Evolutionary conservation across 1,284 basidiomycete species (phyloP).

Genomic region (Pisolithus thermaeus): DNA sequence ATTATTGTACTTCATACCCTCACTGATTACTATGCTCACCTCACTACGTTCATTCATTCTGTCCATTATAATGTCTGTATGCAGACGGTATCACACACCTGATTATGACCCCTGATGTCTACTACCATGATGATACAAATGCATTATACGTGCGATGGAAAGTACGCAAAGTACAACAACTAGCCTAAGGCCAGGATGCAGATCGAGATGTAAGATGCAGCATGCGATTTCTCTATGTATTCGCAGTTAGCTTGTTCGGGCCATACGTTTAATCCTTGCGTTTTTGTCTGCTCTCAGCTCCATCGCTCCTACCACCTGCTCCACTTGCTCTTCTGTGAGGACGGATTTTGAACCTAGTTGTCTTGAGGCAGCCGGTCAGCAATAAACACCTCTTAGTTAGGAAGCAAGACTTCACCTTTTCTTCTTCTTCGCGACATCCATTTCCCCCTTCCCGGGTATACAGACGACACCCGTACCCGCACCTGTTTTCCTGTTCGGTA

Average conservation of each 20-base stretch:
- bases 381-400: background rate
- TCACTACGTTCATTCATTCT: slow-evolving; percentile 9
- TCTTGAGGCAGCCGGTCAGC: slow-evolving; percentile 24
- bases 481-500: slow-evolving; percentile 26
- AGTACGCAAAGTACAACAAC: slow-evolving; percentile 10
- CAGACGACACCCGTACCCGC: slow-evolving; percentile 10
- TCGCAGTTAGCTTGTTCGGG: slow-evolving; percentile 16
- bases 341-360: slow-evolving; percentile 43
- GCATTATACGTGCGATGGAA: slow-evolving; percentile 17
- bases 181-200: background rate
- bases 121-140: slow-evolving; percentile 9
- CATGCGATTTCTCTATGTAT: background rate
- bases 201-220: background rate
- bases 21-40: slow-evolving; percentile 18
- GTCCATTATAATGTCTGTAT: slow-evolving; percentile 17
- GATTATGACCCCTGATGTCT: slow-evolving; percentile 8
- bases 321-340: slow-evolving; percentile 48
- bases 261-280: slow-evolving; percentile 34
- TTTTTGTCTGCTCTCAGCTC: slow-evolving; percentile 15
- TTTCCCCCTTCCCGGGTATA: slow-evolving; percentile 19
- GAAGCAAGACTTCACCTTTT: slow-evolving; percentile 36
- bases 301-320: slow-evolving; percentile 32
- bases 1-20: slow-evolving; percentile 9
- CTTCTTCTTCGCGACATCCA: slow-evolving; percentile 40
- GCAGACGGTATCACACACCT: slow-evolving; percentile 7